These are phyloP conservation scores for Ceratonia siliqua DNA, from an alignment of 306 rosid species.

Conservation along the genomic window DNA sequence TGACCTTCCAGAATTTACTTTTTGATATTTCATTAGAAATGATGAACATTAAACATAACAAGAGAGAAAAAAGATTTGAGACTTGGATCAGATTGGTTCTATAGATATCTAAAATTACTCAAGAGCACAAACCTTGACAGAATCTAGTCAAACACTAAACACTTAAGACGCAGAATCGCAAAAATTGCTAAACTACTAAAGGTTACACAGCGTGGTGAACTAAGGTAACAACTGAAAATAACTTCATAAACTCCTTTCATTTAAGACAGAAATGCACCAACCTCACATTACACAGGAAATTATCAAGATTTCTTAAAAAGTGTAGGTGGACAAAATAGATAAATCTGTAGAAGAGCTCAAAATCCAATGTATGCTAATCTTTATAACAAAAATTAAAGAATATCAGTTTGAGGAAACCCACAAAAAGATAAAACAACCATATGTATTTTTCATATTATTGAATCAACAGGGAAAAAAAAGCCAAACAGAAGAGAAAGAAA, in stretches of 20 bases:
- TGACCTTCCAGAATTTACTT: background rate
- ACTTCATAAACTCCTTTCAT: background rate
- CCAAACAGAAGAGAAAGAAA: background rate
- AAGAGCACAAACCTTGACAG: background rate
- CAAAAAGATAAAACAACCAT: background rate
- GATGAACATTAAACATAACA: background rate
- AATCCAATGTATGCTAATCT: background rate
- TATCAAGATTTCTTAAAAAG: background rate
- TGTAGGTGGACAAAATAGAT: background rate
- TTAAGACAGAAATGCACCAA: background rate
- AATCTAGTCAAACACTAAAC: background rate
- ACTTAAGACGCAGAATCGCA: slow-evolving; percentile 26
- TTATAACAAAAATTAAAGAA: background rate
- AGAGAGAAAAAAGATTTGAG: background rate
- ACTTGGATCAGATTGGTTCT: slow-evolving; percentile 9
- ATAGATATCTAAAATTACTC: background rate
- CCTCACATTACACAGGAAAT: background rate
- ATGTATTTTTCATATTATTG: background rate
- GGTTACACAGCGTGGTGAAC: background rate
- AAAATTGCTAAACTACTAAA: no score
- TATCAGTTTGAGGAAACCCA: background rate
- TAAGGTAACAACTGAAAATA: background rate
- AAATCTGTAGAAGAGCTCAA: background rate
- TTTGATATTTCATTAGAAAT: background rate
- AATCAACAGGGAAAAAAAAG: background rate